phyloP scores from a whole-genome alignment of 2,329 filamentous ascomycete species.

The Fusarium verrucosum region DNA sequence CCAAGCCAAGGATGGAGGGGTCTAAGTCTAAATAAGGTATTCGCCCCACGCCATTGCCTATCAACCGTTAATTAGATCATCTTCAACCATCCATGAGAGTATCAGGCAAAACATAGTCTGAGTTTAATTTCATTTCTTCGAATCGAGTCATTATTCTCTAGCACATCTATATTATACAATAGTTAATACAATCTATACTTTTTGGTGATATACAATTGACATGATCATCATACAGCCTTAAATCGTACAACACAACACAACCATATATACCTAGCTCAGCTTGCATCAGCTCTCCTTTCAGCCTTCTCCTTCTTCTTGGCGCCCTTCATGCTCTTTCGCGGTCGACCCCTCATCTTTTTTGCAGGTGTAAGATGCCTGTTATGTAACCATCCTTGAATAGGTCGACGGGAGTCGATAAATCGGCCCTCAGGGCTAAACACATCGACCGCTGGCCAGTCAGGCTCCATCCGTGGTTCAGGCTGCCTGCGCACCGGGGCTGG shows the following conservation, averaged over 20 bases:
- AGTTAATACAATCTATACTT: conserved; percentile 22
- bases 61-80: conserved; percentile 6
- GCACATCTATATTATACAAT: conserved; percentile 15
- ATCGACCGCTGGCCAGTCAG: conserved; percentile 76
- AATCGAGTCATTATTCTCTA: background rate
- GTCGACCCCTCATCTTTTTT: conserved; percentile 63
- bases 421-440: conserved; percentile 87
- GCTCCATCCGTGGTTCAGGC: conserved; percentile 42
- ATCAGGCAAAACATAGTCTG: background rate
- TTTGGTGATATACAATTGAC: conserved; percentile 17
- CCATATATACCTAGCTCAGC: conserved; percentile 8
- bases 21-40: conserved; percentile 28
- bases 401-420: conserved; percentile 72
- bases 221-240: conserved; percentile 25
- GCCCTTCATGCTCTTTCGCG: conserved; percentile 76
- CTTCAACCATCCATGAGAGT: background rate
- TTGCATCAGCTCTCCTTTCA: conserved; percentile 41
- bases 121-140: background rate
- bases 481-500: conserved; percentile 8
- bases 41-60: conserved; percentile 34
- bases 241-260: background rate
- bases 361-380: conserved; percentile 64
- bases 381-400: conserved; percentile 76
- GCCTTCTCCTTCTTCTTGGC: conserved; percentile 55
- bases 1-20: conserved; percentile 31